phyloP scores from a whole-genome alignment of 768 basidiomycete genomes.

The Nidularia sp. region DNA sequence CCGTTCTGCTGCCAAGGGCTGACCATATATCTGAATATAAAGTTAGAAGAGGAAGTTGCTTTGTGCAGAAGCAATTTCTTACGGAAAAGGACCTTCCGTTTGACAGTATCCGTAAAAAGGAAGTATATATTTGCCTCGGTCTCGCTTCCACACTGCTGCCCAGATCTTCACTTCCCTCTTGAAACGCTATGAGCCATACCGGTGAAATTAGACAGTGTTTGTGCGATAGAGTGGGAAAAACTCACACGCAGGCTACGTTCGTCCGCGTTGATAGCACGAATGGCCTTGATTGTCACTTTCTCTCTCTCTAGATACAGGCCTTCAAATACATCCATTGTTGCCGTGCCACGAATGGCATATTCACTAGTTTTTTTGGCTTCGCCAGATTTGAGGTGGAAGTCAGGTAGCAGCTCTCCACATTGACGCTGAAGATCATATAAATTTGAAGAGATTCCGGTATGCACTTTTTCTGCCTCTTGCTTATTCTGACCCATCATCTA shows the following conservation, averaged over 20 bases:
- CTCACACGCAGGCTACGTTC: conserved; percentile 39
- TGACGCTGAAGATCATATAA: conserved; percentile 45
- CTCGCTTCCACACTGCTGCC: conserved; percentile 48
- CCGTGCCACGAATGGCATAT: conserved; percentile 47
- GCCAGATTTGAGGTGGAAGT: conserved; percentile 45
- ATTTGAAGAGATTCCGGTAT: conserved; percentile 42
- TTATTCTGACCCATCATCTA: conserved; percentile 30
- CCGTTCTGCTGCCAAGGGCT: conserved; percentile 57
- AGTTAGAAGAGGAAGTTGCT: background rate
- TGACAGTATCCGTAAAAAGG: conserved; percentile 58
- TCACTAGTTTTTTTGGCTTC: conserved; percentile 47
- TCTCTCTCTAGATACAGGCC: conserved; percentile 49
- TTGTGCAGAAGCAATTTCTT: conserved; percentile 6
- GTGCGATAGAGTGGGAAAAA: background rate
- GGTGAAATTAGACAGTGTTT: conserved; percentile 1
- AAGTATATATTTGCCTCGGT: conserved; percentile 46
- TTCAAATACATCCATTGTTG: conserved; percentile 51
- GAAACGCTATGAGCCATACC: conserved; percentile 39
- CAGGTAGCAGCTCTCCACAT: conserved; percentile 43
- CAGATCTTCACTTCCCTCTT: conserved; percentile 51
- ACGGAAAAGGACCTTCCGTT: conserved; percentile 57
- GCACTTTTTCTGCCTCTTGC: conserved; percentile 24
- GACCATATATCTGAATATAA: conserved; percentile 42
- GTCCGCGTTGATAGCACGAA: conserved; percentile 46
- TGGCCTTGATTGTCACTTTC: conserved; percentile 54